Percentiles rank a stretch among this genome's conserved stretches.
Evolutionary conservation across 1,139 yeast species (phyloP).

Genomic region (Kazachstania sp.): DNA sequence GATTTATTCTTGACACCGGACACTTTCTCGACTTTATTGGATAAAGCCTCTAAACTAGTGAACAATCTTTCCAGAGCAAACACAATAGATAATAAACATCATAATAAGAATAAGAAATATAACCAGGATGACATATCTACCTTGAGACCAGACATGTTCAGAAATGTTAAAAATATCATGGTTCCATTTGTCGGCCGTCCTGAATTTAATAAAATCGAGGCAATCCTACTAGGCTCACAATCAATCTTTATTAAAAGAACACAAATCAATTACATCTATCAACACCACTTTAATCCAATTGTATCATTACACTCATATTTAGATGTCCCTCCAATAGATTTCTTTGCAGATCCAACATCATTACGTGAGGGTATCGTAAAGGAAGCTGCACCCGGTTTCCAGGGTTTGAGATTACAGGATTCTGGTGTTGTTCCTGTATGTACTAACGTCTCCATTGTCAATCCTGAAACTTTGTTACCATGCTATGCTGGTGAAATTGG

Average conservation of each 20-base stretch:
- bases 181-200: slow-evolving; percentile 74
- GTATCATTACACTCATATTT: slow-evolving; percentile 71
- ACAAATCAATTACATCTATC: slow-evolving; percentile 69
- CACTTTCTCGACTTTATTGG: slow-evolving; percentile 70
- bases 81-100: slow-evolving; percentile 1
- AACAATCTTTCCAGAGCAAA: slow-evolving; percentile 5
- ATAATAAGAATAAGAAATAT: slow-evolving; percentile 6
- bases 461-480: slow-evolving; percentile 74
- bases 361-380: slow-evolving; percentile 81
- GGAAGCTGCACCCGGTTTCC: slow-evolving; percentile 59
- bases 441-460: slow-evolving; percentile 88
- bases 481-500: slow-evolving; percentile 95
- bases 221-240: slow-evolving; percentile 55
- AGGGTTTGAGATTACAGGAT: slow-evolving; percentile 68
- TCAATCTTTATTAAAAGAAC: slow-evolving; percentile 59
- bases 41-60: slow-evolving; percentile 40
- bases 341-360: slow-evolving; percentile 81
- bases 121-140: slow-evolving; percentile 8
- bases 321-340: slow-evolving; percentile 80
- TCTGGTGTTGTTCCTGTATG: slow-evolving; percentile 95
- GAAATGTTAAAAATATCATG: slow-evolving; percentile 72
- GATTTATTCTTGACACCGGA: slow-evolving; percentile 83
- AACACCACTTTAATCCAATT: slow-evolving; percentile 75
- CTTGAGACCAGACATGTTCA: slow-evolving; percentile 37
- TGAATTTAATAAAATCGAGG: slow-evolving; percentile 49